A percentile compares a stretch with the other conserved stretches of the same genome.
Evolutionary conservation across 2,329 filamentous ascomycete genomes (phyloP).

Genomic region (Knoxdaviesia proteae): DNA sequence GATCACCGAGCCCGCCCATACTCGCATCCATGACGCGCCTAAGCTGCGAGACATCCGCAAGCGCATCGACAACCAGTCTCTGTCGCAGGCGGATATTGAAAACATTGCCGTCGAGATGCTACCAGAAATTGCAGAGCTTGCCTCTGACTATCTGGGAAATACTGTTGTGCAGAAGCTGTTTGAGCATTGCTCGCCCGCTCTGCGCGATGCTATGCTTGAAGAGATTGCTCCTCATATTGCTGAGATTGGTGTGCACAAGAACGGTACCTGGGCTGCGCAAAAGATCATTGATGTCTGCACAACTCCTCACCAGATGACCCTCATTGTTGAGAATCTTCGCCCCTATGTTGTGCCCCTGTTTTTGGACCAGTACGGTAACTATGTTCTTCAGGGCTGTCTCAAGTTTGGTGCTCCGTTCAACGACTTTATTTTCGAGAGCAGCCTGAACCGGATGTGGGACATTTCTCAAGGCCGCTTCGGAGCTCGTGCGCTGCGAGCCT

Average conservation of each 20-base stretch:
- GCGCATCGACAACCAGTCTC: constrained; percentile 85
- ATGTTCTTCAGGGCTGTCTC: constrained; percentile 88
- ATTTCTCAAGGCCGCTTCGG: constrained; percentile 84
- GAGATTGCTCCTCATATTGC: constrained; percentile 82
- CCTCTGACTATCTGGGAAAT: constrained; percentile 93
- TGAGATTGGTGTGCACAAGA: constrained; percentile 97
- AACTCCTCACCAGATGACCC: constrained; percentile 57
- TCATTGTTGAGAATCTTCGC: constrained; percentile 68
- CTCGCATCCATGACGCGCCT: constrained; percentile 77
- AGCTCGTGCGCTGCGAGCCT: constrained; percentile 88
- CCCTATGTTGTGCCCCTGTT: constrained; percentile 82
- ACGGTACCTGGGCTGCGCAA: constrained; percentile 96
- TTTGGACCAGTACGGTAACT: constrained; percentile 95
- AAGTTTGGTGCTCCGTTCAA: constrained; percentile 80
- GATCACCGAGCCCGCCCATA: constrained; percentile 71
- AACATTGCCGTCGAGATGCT: constrained; percentile 85
- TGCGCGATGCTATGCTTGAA: constrained; percentile 76
- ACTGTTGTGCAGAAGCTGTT: constrained; percentile 99
- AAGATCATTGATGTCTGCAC: constrained; percentile 97
- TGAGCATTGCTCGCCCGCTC: constrained; percentile 77
- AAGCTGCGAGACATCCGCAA: constrained; percentile 91
- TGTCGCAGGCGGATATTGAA: constrained; percentile 74
- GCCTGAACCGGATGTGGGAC: constrained; percentile 88
- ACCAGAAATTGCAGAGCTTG: constrained; percentile 82
- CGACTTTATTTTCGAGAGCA: constrained; percentile 94